Evolutionary conservation across 2,329 filamentous ascomycete species (phyloP).

Genomic region (Alternaria arborescens): DNA sequence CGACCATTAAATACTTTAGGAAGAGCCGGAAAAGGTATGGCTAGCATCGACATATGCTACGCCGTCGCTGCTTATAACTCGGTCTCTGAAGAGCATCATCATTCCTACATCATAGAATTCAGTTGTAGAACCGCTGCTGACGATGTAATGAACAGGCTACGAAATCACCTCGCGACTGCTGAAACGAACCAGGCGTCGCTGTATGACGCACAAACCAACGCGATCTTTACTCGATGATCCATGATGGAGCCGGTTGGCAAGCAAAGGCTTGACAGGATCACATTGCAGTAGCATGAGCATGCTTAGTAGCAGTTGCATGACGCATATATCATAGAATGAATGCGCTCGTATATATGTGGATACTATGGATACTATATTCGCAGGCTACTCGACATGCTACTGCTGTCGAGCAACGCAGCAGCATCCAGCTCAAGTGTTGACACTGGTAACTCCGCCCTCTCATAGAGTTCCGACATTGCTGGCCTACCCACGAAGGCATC

Average conservation of each 20-base stretch:
- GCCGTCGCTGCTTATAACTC: conserved; percentile 61
- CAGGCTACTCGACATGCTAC: neutral
- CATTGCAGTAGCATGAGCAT: neutral
- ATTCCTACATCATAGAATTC: neutral
- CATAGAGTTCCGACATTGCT: neutral
- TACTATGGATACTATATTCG: neutral
- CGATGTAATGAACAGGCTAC: conserved; percentile 5
- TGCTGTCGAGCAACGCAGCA: conserved; percentile 19
- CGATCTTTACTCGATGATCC: neutral
- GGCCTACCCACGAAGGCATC: conserved; percentile 7
- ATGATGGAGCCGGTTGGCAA: neutral
- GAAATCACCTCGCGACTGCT: neutral
- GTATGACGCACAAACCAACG: neutral
- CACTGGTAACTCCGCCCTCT: conserved; percentile 10
- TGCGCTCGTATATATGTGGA: neutral
- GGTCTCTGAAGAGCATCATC: conserved; percentile 52
- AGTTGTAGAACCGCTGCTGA: conserved; percentile 4
- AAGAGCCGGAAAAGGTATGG: conserved; percentile 64
- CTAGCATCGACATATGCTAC: conserved; percentile 60
- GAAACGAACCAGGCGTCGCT: neutral
- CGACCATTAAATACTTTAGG: conserved; percentile 55
- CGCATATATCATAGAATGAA: neutral
- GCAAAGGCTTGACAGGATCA: neutral
- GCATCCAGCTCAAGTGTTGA: conserved; percentile 31
- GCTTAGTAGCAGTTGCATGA: neutral